Conservation (phyloP, 441 rosid genomes). For the Dalechampia spathulata region DNA sequence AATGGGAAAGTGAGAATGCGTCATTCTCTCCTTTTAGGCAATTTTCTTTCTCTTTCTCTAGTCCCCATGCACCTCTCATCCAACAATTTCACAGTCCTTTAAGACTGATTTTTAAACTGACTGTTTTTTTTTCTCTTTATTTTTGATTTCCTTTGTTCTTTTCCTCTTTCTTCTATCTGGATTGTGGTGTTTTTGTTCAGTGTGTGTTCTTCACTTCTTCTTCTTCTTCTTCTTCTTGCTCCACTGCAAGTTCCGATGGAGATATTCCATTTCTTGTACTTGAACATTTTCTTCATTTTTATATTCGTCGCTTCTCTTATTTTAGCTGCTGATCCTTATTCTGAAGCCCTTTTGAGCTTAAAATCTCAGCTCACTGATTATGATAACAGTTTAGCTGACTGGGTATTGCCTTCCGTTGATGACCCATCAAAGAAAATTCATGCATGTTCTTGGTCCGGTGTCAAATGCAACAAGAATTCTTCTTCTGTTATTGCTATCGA, state of each 20-base stretch:
- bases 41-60: constrained; percentile 36
- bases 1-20: not conserved
- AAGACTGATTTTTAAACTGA: constrained; percentile 13
- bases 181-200: no score
- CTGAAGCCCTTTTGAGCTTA: constrained; percentile 58
- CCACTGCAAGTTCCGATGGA: constrained; percentile 47
- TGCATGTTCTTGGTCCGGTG: constrained; percentile 92
- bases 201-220: no score
- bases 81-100: constrained; percentile 11
- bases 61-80: constrained; percentile 53
- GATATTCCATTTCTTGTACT: constrained; percentile 28
- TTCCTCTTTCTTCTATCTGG: not conserved
- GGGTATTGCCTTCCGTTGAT: constrained; percentile 41
- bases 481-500: constrained; percentile 46
- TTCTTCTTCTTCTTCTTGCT: constrained; percentile 7
- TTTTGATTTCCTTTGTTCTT: no score
- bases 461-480: constrained; percentile 54
- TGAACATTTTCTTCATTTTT: constrained; percentile 24
- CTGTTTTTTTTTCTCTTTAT: constrained; percentile 5
- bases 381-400: constrained; percentile 42
- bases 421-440: constrained; percentile 24
- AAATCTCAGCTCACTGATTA: constrained; percentile 56
- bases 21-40: constrained; percentile 14
- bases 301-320: constrained; percentile 7
- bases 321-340: constrained; percentile 44